Percentiles rank a stretch among this genome's conserved stretches.
Evolutionary conservation across 345 rosid species (phyloP).

Genomic region (Syzygium grande): DNA sequence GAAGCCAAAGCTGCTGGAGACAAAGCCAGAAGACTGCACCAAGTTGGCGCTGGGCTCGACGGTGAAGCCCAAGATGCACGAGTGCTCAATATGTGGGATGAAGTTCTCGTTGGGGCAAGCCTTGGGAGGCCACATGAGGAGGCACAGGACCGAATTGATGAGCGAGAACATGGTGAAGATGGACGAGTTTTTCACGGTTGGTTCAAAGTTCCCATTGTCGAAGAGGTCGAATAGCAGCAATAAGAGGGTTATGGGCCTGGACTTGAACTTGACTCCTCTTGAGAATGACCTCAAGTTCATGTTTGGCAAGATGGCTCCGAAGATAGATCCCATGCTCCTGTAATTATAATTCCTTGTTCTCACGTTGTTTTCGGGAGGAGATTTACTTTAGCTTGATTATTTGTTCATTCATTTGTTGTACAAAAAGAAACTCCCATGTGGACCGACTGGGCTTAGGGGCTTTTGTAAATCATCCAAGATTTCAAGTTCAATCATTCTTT

Average conservation of each 20-base stretch:
- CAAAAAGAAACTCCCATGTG: background rate
- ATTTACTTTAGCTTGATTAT: background rate
- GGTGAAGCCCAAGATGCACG: conserved; percentile 7
- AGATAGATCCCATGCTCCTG: background rate
- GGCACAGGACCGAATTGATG: conserved; percentile 7
- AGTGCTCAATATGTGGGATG: conserved; percentile 12
- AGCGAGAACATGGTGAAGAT: background rate
- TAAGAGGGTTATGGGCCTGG: conserved; percentile 2
- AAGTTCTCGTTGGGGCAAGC: conserved; percentile 17
- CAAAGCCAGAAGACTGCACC: background rate
- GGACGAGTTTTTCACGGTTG: background rate
- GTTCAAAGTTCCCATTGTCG: background rate
- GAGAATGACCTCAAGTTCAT: conserved; percentile 11
- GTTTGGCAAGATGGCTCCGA: conserved; percentile 6
- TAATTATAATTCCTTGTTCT: background rate
- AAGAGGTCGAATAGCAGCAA: conserved; percentile 4
- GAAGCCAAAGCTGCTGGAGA: conserved; percentile 2
- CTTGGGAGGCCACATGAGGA: conserved; percentile 17
- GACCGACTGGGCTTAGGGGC: background rate
- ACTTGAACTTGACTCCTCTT: conserved; percentile 12
- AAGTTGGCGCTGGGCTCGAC: background rate
- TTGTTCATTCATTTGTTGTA: background rate
- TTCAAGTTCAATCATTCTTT: background rate
- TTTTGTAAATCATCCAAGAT: background rate
- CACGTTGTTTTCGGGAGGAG: background rate